A percentile compares a stretch with the other conserved stretches of the same genome.
These are phyloP conservation scores for Isatis tinctoria DNA, from an alignment of 345 rosid genomes.

Conservation along the genomic window DNA sequence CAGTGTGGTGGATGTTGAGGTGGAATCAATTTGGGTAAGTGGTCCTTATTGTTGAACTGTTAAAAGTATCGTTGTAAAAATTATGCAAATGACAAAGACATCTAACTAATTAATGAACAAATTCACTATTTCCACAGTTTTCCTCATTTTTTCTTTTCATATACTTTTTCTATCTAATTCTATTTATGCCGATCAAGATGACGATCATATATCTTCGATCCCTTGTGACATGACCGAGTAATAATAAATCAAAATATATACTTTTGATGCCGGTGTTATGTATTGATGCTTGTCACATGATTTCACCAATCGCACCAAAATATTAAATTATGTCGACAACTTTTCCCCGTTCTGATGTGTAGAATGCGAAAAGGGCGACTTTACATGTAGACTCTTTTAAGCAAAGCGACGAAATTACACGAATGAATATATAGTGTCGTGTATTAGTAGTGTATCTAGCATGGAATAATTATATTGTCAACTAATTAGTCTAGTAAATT, in stretches of 20 bases:
- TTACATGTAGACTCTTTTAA: constrained; percentile 2
- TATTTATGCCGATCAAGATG: constrained; percentile 1
- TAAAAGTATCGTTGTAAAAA: background rate
- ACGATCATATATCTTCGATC: background rate
- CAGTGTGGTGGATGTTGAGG: constrained; percentile 6
- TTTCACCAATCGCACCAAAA: background rate
- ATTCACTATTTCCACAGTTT: background rate
- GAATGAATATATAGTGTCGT: background rate
- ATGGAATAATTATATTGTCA: background rate
- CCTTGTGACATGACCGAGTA: background rate
- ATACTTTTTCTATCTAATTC: background rate
- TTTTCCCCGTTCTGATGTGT: background rate
- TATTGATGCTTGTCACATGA: constrained; percentile 18
- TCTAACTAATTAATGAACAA: constrained; percentile 2
- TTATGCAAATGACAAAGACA: background rate
- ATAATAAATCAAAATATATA: background rate
- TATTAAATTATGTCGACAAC: constrained; percentile 6
- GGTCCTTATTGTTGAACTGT: constrained; percentile 8
- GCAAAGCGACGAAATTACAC: background rate
- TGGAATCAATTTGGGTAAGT: constrained; percentile 17
- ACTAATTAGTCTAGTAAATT: no score
- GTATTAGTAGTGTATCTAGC: background rate
- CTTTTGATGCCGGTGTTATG: background rate
- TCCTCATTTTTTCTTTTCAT: background rate
- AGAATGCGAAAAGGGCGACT: background rate